Evolutionary conservation across 768 basidiomycete species (phyloP).

Genomic region (Termitomyces sp.): DNA sequence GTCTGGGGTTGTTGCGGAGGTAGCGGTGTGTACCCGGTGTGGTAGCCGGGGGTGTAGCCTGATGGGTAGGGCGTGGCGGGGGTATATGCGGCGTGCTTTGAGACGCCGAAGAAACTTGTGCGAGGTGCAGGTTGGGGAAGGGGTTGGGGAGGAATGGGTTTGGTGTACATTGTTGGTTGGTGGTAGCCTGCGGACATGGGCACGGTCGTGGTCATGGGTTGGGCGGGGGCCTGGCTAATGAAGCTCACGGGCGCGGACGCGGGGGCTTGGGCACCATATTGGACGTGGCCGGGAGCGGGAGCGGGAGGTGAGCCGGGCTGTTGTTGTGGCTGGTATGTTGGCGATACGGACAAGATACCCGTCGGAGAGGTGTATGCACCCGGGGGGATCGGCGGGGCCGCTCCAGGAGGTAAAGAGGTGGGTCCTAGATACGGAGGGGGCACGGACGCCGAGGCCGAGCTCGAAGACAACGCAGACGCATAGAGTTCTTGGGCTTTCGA

Average conservation of each 20-base stretch:
- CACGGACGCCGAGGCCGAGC: not conserved
- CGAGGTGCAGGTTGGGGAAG: not conserved
- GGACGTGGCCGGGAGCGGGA: not conserved
- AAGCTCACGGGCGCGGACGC: not conserved
- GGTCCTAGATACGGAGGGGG: not conserved
- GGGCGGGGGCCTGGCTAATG: not conserved
- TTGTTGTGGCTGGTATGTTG: not conserved
- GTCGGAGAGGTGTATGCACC: not conserved
- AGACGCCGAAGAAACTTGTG: slow-evolving; percentile 9
- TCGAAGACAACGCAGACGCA: slow-evolving; percentile 17
- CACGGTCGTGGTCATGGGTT: not conserved
- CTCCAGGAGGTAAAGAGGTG: not conserved
- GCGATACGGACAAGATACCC: not conserved
- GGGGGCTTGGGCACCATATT: not conserved
- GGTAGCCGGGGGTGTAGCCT: not conserved
- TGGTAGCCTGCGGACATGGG: not conserved
- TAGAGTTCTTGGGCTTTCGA: slow-evolving; percentile 44
- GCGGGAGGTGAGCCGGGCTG: not conserved
- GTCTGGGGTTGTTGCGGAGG: not conserved
- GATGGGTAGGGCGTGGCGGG: not conserved
- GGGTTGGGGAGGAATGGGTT: not conserved
- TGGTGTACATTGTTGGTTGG: not conserved
- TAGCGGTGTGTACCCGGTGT: not conserved
- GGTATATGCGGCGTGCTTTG: not conserved
- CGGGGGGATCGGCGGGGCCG: not conserved